Evolutionary conservation across 768 basidiomycete species (phyloP), one percentile per base, ranked within the genome.

Genomic region (Candolleomyces eurysporus): DNA sequence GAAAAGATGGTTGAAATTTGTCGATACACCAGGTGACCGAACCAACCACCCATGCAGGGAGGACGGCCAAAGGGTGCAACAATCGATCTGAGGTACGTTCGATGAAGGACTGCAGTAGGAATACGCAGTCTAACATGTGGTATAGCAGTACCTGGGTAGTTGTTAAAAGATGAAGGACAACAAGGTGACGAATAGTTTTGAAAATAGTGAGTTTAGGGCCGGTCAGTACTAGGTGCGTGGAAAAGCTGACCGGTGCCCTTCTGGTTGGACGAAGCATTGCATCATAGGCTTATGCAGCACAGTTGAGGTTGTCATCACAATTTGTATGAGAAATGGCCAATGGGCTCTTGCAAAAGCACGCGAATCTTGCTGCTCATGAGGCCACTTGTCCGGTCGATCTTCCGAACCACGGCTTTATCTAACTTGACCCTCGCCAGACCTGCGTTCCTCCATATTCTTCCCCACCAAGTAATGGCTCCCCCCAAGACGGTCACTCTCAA

Each of bases 21-120:
- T 82, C 62, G 80, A 78, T 79, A 78, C 83, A 82, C 83, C 78
- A 84, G 86, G 86, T 88, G 87, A 87, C 87, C 77, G 79, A 78
- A 62, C 42, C 78, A 76, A 67, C 66, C 71, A 76, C 79, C 78
- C 81, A 67, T 73, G 31, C 36, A 49, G 48, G 48, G 8, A 48
- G 53, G 17, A 26, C 81, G 73, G 87, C 86, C 87, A 84, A 87
- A 84, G 82, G 79, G 80, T 79, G 81, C 68, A 82, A 70, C 82
- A 59, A 63, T 76, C 67, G n/a, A 63, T 88, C 83, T 88, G 74
- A 87, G 86, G 83, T 81, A 67, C 72, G 69, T 66, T 67, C 64
- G 82, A 83, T 85, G 82, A 79, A 79, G 71, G 80, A 79, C 73
- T 78, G 79, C 68, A 75, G 68, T 61, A 54, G 63, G 55, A 31